phyloP scores from a whole-genome alignment of 257 asterid species.

The Mentha longifolia region DNA sequence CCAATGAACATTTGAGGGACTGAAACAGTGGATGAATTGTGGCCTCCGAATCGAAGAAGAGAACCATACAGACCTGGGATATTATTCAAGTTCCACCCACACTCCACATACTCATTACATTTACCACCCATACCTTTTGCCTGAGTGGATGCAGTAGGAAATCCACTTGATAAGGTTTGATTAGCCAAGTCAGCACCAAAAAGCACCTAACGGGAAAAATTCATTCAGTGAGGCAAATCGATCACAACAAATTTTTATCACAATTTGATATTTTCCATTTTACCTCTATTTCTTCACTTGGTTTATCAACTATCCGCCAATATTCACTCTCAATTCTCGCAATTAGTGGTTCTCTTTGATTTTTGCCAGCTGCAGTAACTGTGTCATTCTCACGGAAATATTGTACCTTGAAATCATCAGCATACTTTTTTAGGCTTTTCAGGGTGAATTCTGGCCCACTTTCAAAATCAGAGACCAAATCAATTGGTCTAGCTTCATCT shows the following conservation, averaged over 20 bases:
- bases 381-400: conserved; percentile 51
- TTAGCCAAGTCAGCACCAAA: conserved; percentile 44
- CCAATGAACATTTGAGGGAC: conserved; percentile 66
- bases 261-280: conserved; percentile 29
- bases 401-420: conserved; percentile 75
- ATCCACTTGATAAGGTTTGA: conserved; percentile 55
- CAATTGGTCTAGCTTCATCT: conserved; percentile 33
- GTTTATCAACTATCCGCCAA: conserved; percentile 81
- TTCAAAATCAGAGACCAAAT: conserved; percentile 42
- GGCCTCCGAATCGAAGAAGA: conserved; percentile 67
- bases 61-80: conserved; percentile 67
- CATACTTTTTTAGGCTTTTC: conserved; percentile 62
- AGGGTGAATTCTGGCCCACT: conserved; percentile 64
- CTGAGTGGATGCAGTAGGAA: conserved; percentile 45
- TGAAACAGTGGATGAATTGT: conserved; percentile 42
- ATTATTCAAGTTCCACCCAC: conserved; percentile 88
- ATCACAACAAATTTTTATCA: conserved; percentile 18
- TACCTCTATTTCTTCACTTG: conserved; percentile 86
- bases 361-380: conserved; percentile 18
- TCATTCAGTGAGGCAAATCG: conserved; percentile 32
- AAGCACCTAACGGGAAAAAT: conserved; percentile 66
- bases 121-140: conserved; percentile 29
- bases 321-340: conserved; percentile 78
- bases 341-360: conserved; percentile 46
- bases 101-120: conserved; percentile 46